Evolutionary conservation across 306 rosid genomes (phyloP).

Genomic region (Vigna trinervia): DNA sequence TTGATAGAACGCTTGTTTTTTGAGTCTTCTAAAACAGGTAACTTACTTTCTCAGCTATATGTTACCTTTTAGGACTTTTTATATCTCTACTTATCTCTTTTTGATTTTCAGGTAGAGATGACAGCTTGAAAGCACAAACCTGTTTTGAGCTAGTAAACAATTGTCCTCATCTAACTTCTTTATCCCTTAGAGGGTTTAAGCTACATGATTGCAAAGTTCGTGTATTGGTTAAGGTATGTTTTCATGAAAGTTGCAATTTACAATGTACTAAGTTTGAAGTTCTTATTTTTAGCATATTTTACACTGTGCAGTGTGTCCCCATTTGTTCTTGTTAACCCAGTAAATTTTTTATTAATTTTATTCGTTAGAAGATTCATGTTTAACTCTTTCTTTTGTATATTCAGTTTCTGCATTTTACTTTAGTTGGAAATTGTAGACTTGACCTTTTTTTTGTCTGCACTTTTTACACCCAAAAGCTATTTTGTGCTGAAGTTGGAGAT

Average conservation of each 20-base stretch:
- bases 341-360: no score
- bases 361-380: no score
- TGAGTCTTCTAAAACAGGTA: conserved; percentile 94
- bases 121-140: conserved; percentile 91
- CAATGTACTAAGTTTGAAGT: conserved; percentile 6
- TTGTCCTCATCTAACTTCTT: conserved; percentile 83
- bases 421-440: no score
- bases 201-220: conserved; percentile 92
- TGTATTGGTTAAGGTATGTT: conserved; percentile 80
- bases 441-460: no score
- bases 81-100: conserved; percentile 50
- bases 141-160: conserved; percentile 69
- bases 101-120: conserved; percentile 82
- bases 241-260: conserved; percentile 17
- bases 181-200: conserved; percentile 96
- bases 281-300: conserved; percentile 17
- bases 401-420: no score
- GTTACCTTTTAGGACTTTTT: conserved; percentile 24
- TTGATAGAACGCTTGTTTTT: conserved; percentile 87
- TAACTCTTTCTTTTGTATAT: no score
- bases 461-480: no score
- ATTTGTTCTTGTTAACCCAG: background rate
- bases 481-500: no score
- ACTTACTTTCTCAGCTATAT: conserved; percentile 32
- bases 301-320: background rate